Conservation (phyloP, 2,329 filamentous ascomycete species). For the Phialemoniopsis sp. region DNA sequence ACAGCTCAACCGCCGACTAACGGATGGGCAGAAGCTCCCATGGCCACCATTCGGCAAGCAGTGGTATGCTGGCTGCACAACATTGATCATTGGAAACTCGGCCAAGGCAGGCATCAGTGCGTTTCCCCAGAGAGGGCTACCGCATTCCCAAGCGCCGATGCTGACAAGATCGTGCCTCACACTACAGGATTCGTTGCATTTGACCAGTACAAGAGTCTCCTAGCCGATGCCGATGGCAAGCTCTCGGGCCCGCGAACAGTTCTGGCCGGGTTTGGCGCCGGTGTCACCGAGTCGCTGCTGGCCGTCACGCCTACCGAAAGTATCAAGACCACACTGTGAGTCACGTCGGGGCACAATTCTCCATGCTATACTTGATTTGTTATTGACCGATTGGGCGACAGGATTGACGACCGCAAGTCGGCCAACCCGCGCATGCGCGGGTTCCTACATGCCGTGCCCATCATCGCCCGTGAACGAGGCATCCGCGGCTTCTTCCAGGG, state of each 20-base stretch:
- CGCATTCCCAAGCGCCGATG: too few species aligned
- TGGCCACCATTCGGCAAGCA: constrained; percentile 91
- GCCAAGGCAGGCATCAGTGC: constrained; percentile 91
- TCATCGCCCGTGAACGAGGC: constrained; percentile 86
- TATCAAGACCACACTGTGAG: constrained; percentile 90
- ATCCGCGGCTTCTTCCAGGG: constrained; percentile 94
- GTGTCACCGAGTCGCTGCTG: constrained; percentile 86
- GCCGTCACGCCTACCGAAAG: constrained; percentile 97
- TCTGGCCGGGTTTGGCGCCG: constrained; percentile 88
- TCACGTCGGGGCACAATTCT: too few species aligned
- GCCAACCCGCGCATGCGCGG: constrained; percentile 82
- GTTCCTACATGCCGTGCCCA: constrained; percentile 82
- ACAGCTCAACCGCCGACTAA: constrained; percentile 83
- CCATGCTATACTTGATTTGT: constrained; percentile 1
- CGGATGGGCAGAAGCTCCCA: constrained; percentile 80
- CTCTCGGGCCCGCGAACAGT: constrained; percentile 89
- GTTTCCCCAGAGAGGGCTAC: constrained; percentile 23
- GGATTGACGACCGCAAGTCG: constrained; percentile 91
- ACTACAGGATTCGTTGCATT: constrained; percentile 82
- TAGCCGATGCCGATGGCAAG: constrained; percentile 80
- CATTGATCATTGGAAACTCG: constrained; percentile 93
- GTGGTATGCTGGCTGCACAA: constrained; percentile 98
- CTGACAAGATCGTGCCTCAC: too few species aligned
- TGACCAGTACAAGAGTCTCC: constrained; percentile 83
- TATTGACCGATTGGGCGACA: constrained; percentile 22